These are phyloP conservation scores for Populus trichocarpa DNA, from an alignment of 441 rosid genomes.

Conservation along the genomic window DNA sequence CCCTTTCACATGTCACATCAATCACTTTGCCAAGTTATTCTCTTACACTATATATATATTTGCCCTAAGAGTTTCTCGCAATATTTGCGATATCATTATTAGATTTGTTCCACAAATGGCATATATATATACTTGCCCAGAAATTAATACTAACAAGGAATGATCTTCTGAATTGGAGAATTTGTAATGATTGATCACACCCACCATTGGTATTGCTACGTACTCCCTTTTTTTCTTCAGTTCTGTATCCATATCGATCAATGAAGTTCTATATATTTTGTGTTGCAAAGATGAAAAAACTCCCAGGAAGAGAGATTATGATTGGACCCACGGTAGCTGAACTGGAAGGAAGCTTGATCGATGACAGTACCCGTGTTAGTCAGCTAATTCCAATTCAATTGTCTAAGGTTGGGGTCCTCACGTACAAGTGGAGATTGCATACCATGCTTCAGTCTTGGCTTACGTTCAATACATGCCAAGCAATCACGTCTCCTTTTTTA, in stretches of 20 bases:
- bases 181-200: too few relatives aligned
- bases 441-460: background rate
- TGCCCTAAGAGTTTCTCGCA: background rate
- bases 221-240: too few relatives aligned
- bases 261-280: too few relatives aligned
- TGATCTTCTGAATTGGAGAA: background rate
- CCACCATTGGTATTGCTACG: too few relatives aligned
- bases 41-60: too few relatives aligned
- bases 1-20: background rate
- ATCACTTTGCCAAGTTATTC: background rate
- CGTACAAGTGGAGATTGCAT: background rate
- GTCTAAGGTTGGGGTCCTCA: background rate
- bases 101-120: background rate
- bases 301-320: too few relatives aligned
- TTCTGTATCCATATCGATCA: too few relatives aligned
- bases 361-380: background rate
- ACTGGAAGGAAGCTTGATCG: background rate
- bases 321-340: background rate
- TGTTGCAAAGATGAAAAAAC: too few relatives aligned
- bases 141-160: background rate
- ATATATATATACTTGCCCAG: background rate
- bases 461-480: background rate
- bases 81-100: background rate
- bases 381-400: background rate
- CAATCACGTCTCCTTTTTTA: background rate